A percentile compares a stretch with the other conserved stretches of the same genome.
Conservation (phyloP, 2,329 filamentous ascomycete genomes). For the Aspergillus sclerotialis region DNA sequence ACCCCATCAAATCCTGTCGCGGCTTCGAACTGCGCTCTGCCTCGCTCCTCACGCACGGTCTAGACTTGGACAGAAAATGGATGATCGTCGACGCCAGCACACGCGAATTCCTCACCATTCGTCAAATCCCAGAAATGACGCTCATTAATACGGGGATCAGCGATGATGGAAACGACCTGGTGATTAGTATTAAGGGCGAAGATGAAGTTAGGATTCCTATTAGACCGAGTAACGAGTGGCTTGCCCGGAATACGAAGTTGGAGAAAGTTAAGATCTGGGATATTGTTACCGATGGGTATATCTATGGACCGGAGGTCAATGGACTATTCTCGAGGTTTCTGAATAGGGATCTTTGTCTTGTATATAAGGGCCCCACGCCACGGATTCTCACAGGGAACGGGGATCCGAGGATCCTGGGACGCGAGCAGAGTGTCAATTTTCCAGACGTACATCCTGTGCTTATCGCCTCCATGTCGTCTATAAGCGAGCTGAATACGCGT, state of each 20-base stretch:
- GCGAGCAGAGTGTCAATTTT: conserved; percentile 49
- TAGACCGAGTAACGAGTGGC: conserved; percentile 48
- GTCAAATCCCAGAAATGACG: conserved; percentile 55
- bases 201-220: conserved; percentile 47
- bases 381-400: conserved; percentile 52
- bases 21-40: conserved; percentile 50
- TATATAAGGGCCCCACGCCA: conserved; percentile 56
- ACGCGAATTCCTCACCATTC: conserved; percentile 56
- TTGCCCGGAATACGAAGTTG: conserved; percentile 46
- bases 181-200: conserved; percentile 39
- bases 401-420: conserved; percentile 47
- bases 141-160: conserved; percentile 51
- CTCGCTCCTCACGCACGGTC: conserved; percentile 47
- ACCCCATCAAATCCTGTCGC: conserved; percentile 62
- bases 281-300: conserved; percentile 49
- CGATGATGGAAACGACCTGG: conserved; percentile 39
- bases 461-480: conserved; percentile 49
- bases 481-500: conserved; percentile 52
- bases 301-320: conserved; percentile 48
- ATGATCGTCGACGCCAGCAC: conserved; percentile 55
- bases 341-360: conserved; percentile 47
- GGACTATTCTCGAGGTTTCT: conserved; percentile 51
- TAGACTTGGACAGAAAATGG: conserved; percentile 59
- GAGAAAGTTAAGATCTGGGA: conserved; percentile 53
- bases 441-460: conserved; percentile 54